Evolutionary conservation across 2,329 filamentous ascomycete species (phyloP).

Genomic region (Sporothrix luriei): DNA sequence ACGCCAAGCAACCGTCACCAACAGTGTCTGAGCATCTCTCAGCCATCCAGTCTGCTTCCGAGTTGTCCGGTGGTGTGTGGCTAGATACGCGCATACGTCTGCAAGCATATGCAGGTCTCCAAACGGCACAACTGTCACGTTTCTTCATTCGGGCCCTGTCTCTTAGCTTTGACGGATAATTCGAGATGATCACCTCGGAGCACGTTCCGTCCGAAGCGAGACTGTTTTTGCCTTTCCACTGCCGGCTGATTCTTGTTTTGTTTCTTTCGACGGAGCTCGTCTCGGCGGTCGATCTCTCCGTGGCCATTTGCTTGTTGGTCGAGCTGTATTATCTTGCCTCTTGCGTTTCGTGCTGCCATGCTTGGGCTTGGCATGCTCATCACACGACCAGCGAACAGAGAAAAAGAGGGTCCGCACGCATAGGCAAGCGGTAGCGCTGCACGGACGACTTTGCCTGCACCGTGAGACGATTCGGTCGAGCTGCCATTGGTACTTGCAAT

Average conservation of each 20-base stretch:
- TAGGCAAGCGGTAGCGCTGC: background rate
- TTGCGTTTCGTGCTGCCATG: conserved; percentile 5
- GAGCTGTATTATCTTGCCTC: background rate
- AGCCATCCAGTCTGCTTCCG: background rate
- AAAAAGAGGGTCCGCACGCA: conserved; percentile 22
- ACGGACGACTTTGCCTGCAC: background rate
- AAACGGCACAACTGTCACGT: background rate
- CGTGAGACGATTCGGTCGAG: background rate
- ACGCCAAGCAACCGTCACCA: background rate
- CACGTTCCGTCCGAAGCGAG: background rate
- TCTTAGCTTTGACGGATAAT: background rate
- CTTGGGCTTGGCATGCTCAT: conserved; percentile 10
- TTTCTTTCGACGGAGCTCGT: background rate
- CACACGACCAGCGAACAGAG: conserved; percentile 6
- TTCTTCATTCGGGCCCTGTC: background rate
- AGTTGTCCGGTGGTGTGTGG: conserved; percentile 21
- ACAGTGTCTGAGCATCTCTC: background rate
- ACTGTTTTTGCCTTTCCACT: background rate
- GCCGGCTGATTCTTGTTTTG: background rate
- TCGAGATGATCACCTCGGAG: too few species aligned
- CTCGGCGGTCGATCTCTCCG: background rate
- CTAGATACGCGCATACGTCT: conserved; percentile 17
- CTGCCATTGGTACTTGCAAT: background rate
- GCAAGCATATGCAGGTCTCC: background rate
- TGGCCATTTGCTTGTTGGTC: background rate